These are phyloP conservation scores for Ramichloridium luteum DNA, from an alignment of 2,329 filamentous ascomycete species.

Conservation along the genomic window DNA sequence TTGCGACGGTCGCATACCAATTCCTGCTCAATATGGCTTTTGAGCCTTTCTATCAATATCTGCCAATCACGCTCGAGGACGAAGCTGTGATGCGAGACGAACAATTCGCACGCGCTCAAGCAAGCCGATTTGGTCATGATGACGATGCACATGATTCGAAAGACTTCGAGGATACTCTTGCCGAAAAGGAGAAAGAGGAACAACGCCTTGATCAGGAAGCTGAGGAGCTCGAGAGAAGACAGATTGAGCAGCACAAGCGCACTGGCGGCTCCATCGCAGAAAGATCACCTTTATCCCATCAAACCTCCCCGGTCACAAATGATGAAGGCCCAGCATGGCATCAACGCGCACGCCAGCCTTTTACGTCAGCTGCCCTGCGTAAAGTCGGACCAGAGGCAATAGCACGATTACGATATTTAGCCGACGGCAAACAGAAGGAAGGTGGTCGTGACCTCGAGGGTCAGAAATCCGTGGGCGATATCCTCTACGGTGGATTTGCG, in stretches of 20 bases:
- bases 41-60: conserved; percentile 69
- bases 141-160: conserved; percentile 18
- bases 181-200: conserved; percentile 10
- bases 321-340: conserved; percentile 7
- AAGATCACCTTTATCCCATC: no score
- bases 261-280: conserved; percentile 1
- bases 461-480: conserved; percentile 59
- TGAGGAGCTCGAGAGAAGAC: conserved; percentile 6
- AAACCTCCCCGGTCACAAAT: conserved; percentile 3
- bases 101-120: conserved; percentile 64
- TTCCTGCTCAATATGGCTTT: conserved; percentile 72
- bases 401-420: conserved; percentile 14
- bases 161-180: conserved; percentile 16
- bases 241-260: conserved; percentile 26
- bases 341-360: conserved; percentile 8
- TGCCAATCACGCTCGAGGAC: conserved; percentile 91
- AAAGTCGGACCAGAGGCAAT: conserved; percentile 13
- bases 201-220: conserved; percentile 25
- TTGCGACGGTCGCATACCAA: conserved; percentile 68
- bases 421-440: conserved; percentile 11
- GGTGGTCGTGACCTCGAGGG: conserved; percentile 38
- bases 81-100: conserved; percentile 86
- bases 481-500: conserved; percentile 74
- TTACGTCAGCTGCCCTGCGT: conserved; percentile 10
- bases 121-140: conserved; percentile 18